Evolutionary conservation across 139 green algal species (phyloP).

Genomic region (Prasinococcaceae sp.): DNA sequence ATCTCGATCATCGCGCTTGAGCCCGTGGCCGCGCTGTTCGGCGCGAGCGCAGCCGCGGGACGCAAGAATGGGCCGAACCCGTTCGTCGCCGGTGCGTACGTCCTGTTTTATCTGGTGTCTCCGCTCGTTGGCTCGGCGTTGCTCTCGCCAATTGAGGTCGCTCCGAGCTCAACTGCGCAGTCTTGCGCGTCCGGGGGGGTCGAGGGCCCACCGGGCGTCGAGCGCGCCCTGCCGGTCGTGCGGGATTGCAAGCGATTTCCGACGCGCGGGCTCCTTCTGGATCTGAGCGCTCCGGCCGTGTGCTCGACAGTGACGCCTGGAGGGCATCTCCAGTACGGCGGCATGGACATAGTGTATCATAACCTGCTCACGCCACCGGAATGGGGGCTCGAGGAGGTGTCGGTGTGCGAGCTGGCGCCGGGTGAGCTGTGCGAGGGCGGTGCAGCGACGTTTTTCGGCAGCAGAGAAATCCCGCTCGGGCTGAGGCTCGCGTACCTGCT

Average conservation of each 20-base stretch:
- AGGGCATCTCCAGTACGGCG: slow-evolving; percentile 1
- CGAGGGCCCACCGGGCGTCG: neutral
- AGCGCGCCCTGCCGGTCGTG: neutral
- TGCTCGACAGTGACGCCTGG: neutral
- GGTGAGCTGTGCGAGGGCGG: neutral
- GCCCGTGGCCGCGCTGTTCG: too few relatives aligned
- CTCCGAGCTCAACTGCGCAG: neutral
- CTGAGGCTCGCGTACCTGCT: neutral
- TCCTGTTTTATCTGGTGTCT: neutral
- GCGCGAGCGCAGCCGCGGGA: too few relatives aligned
- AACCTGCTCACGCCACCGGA: neutral
- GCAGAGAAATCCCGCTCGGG: slow-evolving; percentile 2
- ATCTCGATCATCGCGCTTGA: slow-evolving; percentile 5
- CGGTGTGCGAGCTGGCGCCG: neutral
- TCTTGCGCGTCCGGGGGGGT: neutral
- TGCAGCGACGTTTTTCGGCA: neutral
- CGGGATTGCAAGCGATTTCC: neutral
- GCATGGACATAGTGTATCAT: slow-evolving; percentile 4
- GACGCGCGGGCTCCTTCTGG: neutral
- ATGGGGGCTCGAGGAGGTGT: neutral
- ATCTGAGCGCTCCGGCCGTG: neutral
- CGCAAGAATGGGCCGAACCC: too few relatives aligned
- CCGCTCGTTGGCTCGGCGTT: neutral
- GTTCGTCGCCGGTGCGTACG: neutral
- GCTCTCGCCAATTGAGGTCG: neutral